Conservation (phyloP, 208 protist species). For the Trypanosoma scelopori region DNA sequence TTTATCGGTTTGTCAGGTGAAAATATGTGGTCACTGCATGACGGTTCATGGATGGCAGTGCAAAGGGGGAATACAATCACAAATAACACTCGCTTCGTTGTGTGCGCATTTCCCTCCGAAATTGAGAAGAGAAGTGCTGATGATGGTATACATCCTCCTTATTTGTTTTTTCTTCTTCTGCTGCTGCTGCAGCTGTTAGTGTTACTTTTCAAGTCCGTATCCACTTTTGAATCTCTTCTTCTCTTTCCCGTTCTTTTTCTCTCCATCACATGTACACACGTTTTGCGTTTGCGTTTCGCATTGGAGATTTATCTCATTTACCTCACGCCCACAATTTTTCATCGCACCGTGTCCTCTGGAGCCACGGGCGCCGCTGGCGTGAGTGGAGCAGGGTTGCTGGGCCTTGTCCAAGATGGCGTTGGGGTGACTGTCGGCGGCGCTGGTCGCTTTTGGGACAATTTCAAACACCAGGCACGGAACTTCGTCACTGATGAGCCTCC, state of each 20-base stretch:
- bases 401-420: constrained; percentile 9
- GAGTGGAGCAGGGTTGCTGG: background rate
- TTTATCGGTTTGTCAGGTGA: background rate
- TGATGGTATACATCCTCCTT: no score
- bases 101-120: no score
- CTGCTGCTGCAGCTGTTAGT: no score
- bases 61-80: no score
- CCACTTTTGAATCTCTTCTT: background rate
- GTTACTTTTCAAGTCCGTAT: background rate
- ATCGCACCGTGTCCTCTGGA: constrained; percentile 3
- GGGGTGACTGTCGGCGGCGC: constrained; percentile 1
- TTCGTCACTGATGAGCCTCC: constrained; percentile 59
- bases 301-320: background rate
- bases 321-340: constrained; percentile 1
- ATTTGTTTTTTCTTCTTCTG: background rate
- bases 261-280: no score
- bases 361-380: background rate
- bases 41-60: no score
- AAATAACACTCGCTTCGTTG: background rate
- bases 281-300: no score
- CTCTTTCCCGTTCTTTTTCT: no score
- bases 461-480: constrained; percentile 44
- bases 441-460: constrained; percentile 49
- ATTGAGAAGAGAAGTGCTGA: no score
- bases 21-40: background rate